Evolutionary conservation across 768 basidiomycete genomes (phyloP).

Genomic region (Phanerochaete sordida): DNA sequence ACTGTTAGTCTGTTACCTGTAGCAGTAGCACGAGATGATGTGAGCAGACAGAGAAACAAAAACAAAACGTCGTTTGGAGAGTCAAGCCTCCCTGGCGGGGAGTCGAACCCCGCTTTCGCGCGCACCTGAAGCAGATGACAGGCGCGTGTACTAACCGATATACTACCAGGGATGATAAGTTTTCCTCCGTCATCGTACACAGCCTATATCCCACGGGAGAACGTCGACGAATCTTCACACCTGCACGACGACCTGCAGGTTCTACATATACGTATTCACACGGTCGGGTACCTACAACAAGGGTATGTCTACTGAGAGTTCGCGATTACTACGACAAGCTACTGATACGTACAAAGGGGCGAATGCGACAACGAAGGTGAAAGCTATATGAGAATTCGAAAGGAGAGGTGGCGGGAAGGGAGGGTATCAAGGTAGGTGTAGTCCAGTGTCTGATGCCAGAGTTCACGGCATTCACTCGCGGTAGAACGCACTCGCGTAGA

Average conservation of each 20-base stretch:
- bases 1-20: too few species aligned
- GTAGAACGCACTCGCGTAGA: not conserved
- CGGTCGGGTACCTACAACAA: too few species aligned
- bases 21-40: too few species aligned
- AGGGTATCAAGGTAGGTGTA: not conserved
- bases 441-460: not conserved
- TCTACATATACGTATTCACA: too few species aligned
- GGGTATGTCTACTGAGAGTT: too few species aligned
- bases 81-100: conserved; percentile 29
- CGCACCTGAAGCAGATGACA: conserved; percentile 7
- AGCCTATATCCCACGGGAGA: too few species aligned
- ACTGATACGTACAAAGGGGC: not conserved
- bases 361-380: not conserved
- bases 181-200: not conserved
- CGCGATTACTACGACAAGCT: not conserved
- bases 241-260: too few species aligned
- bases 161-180: not conserved
- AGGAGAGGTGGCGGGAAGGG: not conserved
- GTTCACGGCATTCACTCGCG: not conserved
- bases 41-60: not conserved
- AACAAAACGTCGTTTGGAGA: too few species aligned
- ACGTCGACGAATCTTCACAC: too few species aligned
- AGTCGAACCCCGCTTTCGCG: conserved; percentile 33
- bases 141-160: conserved; percentile 2
- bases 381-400: not conserved